phyloP scores from a whole-genome alignment of 2,329 filamentous ascomycete genomes.

The Penicillium oxalicum region DNA sequence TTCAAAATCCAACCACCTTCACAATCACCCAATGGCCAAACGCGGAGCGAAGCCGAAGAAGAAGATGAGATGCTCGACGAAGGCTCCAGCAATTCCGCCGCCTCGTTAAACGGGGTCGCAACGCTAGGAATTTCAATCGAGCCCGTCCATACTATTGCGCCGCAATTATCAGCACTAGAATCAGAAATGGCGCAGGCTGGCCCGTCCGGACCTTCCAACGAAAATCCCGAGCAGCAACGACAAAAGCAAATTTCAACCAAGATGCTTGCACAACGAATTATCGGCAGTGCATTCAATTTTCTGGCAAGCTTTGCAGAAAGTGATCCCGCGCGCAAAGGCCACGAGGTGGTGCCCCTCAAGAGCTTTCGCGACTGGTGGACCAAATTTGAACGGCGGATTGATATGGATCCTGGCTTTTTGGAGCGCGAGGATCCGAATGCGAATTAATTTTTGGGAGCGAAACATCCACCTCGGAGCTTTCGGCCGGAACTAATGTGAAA shows the following conservation, averaged over 20 bases:
- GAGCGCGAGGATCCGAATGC: conserved; percentile 58
- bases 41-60: conserved; percentile 29
- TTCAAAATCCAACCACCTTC: conserved; percentile 61
- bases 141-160: conserved; percentile 63
- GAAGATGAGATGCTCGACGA: conserved; percentile 46
- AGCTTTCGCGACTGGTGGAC: conserved; percentile 97
- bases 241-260: conserved; percentile 57
- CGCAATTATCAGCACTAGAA: conserved; percentile 58
- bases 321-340: conserved; percentile 48
- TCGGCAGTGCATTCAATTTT: conserved; percentile 96
- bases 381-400: conserved; percentile 85
- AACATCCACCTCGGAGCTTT: no score
- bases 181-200: conserved; percentile 18
- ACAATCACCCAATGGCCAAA: conserved; percentile 7
- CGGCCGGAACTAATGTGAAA: no score
- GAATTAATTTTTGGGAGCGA: conserved; percentile 9
- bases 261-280: conserved; percentile 83
- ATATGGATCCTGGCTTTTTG: conserved; percentile 80
- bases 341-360: conserved; percentile 87
- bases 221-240: conserved; percentile 21
- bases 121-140: conserved; percentile 81
- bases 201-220: conserved; percentile 22
- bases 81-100: conserved; percentile 28
- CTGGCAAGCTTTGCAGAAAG: conserved; percentile 75
- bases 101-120: conserved; percentile 45